Evolutionary conservation across 2,329 filamentous ascomycete species (phyloP).

Genomic region (Aspergillus unguis): DNA sequence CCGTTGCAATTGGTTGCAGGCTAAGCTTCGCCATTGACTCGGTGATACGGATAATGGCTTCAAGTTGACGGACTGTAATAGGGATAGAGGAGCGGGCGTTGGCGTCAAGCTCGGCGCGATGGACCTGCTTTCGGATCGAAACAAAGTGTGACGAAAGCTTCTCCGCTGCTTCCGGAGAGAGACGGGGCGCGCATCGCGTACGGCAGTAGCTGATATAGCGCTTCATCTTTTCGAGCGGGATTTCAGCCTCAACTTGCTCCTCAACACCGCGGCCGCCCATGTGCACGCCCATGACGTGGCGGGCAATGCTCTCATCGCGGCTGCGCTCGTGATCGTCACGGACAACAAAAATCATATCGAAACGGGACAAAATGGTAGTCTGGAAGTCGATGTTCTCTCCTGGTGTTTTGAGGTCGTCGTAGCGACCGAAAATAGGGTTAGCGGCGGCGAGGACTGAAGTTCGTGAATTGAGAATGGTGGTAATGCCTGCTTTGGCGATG

Average conservation of each 20-base stretch:
- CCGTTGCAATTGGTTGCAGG: constrained; percentile 79
- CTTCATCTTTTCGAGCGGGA: constrained; percentile 94
- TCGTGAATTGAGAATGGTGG: constrained; percentile 91
- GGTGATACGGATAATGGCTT: constrained; percentile 95
- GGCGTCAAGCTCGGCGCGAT: constrained; percentile 82
- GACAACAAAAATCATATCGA: constrained; percentile 99
- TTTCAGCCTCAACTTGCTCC: constrained; percentile 80
- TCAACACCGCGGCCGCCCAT: constrained; percentile 84
- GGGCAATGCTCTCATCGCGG: constrained; percentile 89
- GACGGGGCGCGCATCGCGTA: constrained; percentile 84
- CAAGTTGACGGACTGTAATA: constrained; percentile 94
- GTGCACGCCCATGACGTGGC: constrained; percentile 95
- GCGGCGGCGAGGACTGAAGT: constrained; percentile 94
- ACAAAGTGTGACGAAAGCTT: constrained; percentile 97
- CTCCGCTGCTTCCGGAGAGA: constrained; percentile 86
- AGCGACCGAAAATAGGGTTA: constrained; percentile 95
- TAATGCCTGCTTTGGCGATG: constrained; percentile 97
- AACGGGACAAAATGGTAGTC: constrained; percentile 94
- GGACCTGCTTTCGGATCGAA: constrained; percentile 89
- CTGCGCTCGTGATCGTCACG: constrained; percentile 87
- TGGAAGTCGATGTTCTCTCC: constrained; percentile 99
- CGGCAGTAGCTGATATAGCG: constrained; percentile 97
- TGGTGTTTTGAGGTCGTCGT: constrained; percentile 95
- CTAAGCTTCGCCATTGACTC: constrained; percentile 91
- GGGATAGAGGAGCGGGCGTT: constrained; percentile 91